phyloP scores from a whole-genome alignment of 805 yeast species.

The Huiozyma naganishii region DNA sequence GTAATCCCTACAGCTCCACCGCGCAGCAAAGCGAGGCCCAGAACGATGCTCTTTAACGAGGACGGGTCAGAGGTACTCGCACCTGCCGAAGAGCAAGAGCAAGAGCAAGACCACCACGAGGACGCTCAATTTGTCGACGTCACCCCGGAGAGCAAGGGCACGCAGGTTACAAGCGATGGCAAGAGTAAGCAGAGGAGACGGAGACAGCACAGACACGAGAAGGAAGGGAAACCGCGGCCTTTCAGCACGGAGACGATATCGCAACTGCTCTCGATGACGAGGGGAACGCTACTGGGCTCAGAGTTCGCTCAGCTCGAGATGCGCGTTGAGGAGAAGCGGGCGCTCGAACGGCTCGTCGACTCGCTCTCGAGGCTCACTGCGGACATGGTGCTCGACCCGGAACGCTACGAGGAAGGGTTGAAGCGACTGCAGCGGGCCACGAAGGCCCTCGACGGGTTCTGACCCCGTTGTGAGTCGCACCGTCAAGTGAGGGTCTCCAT shows the following conservation, averaged over 20 bases:
- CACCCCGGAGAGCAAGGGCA: not conserved
- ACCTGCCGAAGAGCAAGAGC: not conserved
- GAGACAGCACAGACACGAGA: not conserved
- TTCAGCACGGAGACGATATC: constrained; percentile 28
- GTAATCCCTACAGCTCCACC: constrained; percentile 26
- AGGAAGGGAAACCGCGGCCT: not conserved
- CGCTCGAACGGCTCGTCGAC: constrained; percentile 78
- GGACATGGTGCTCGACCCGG: constrained; percentile 81
- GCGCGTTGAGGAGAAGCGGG: constrained; percentile 63
- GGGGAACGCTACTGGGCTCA: constrained; percentile 35
- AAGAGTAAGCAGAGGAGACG: not conserved
- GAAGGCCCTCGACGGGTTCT: constrained; percentile 76
- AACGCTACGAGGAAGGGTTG: constrained; percentile 70
- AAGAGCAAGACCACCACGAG: not conserved
- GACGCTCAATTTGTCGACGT: not conserved
- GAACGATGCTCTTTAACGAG: constrained; percentile 14
- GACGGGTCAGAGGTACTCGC: not conserved
- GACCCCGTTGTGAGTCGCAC: not conserved
- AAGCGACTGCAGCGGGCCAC: constrained; percentile 72
- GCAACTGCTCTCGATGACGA: constrained; percentile 30
- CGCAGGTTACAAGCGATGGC: not conserved
- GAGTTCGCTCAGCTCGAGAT: constrained; percentile 67
- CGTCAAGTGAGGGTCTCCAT: too few relatives aligned
- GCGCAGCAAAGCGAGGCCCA: constrained; percentile 25
- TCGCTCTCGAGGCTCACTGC: constrained; percentile 77